phyloP scores from a whole-genome alignment of 1,284 basidiomycete genomes.

The Cryptococcus sp. region DNA sequence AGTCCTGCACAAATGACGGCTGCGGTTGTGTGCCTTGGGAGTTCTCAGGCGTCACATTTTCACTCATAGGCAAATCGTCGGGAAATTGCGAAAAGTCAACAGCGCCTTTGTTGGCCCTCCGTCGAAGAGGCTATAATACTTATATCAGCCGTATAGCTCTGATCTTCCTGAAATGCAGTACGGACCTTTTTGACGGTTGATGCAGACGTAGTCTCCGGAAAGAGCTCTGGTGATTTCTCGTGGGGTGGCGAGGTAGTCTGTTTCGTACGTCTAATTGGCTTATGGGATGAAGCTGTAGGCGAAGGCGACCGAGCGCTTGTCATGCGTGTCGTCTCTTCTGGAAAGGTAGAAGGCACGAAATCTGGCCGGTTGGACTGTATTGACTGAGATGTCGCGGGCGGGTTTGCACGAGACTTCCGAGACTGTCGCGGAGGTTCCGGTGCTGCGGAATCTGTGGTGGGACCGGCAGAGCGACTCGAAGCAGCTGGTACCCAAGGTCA shows the following conservation, averaged over 20 bases:
- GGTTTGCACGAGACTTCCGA: background rate
- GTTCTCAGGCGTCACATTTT: conserved; percentile 1
- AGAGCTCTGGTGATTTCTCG: conserved; percentile 11
- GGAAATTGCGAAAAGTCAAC: conserved; percentile 7
- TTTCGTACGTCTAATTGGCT: conserved; percentile 1
- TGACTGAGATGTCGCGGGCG: background rate
- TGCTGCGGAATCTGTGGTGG: background rate
- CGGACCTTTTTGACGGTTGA: conserved; percentile 14
- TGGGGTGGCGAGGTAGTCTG: conserved; percentile 3
- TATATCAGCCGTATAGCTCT: background rate
- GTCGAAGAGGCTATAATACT: conserved; percentile 20
- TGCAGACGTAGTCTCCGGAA: background rate
- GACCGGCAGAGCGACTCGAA: background rate
- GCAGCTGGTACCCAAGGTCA: background rate
- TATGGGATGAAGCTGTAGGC: background rate
- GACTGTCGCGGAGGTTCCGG: background rate
- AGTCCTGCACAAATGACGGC: conserved; percentile 10
- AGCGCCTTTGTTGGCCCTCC: conserved; percentile 22
- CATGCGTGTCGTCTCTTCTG: conserved; percentile 26
- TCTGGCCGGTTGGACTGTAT: conserved; percentile 12
- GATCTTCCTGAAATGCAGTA: too few relatives aligned
- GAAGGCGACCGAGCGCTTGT: conserved; percentile 6
- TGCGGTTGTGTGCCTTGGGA: conserved; percentile 15
- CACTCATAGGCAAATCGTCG: conserved; percentile 10
- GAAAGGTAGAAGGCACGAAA: conserved; percentile 39